These are phyloP conservation scores for Rhazya stricta DNA, from an alignment of 257 asterid genomes.

Conservation along the genomic window DNA sequence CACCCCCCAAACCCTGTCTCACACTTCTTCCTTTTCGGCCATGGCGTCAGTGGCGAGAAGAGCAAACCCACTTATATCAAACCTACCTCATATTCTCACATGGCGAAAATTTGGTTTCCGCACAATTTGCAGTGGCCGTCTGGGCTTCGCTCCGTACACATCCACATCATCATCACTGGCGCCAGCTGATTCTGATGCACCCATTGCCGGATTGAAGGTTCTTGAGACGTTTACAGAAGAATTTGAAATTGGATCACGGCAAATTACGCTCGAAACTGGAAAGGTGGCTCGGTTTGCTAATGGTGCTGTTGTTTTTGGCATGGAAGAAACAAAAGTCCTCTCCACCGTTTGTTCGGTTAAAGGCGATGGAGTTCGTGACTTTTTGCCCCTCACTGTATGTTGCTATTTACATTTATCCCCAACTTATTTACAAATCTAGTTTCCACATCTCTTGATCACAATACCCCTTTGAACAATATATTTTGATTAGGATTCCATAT, in stretches of 20 bases:
- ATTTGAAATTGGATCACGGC: conserved; percentile 67
- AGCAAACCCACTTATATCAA: conserved; percentile 60
- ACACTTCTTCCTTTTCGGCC: conserved; percentile 21
- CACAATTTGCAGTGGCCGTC: conserved; percentile 58
- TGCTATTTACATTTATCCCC: background rate
- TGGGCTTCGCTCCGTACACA: conserved; percentile 33
- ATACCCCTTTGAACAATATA: background rate
- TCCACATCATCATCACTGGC: conserved; percentile 35
- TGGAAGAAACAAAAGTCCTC: conserved; percentile 88
- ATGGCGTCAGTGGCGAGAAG: conserved; percentile 63
- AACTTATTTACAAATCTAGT: background rate
- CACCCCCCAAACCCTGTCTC: background rate
- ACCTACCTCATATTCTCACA: conserved; percentile 41
- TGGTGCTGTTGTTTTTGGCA: conserved; percentile 75
- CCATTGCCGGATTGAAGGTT: conserved; percentile 46
- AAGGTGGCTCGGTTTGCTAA: conserved; percentile 87
- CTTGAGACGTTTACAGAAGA: conserved; percentile 79
- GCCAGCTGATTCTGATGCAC: conserved; percentile 32
- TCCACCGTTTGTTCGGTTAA: conserved; percentile 77
- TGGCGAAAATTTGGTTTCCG: conserved; percentile 62
- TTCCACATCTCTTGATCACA: background rate
- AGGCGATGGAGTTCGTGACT: conserved; percentile 72
- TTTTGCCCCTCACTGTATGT: conserved; percentile 88
- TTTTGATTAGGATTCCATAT: background rate
- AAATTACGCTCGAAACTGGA: conserved; percentile 70